phyloP scores from a whole-genome alignment of 306 rosid species.

The Vigna nakashimae region DNA sequence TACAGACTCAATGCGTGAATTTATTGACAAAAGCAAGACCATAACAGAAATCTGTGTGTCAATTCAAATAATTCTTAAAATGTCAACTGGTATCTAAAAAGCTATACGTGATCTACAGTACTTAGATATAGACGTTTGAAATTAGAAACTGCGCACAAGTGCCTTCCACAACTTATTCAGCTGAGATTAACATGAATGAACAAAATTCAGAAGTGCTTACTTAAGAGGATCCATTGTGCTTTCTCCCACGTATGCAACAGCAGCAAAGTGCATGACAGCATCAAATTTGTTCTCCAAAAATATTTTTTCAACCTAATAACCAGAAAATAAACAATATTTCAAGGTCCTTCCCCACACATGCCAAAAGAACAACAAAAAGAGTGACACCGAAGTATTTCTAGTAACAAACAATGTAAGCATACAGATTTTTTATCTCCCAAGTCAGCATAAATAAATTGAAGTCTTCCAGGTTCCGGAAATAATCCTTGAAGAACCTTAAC shows the following conservation, averaged over 20 bases:
- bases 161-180: slow-evolving; percentile 32
- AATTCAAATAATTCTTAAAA: background rate
- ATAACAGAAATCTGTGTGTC: slow-evolving; percentile 2
- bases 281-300: slow-evolving; percentile 89
- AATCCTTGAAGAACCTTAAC: slow-evolving; percentile 76
- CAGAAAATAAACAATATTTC: slow-evolving; percentile 52
- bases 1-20: background rate
- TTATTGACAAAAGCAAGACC: slow-evolving; percentile 9
- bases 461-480: slow-evolving; percentile 89
- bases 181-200: slow-evolving; percentile 34
- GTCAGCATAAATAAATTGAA: slow-evolving; percentile 94
- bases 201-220: slow-evolving; percentile 59
- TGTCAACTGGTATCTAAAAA: background rate
- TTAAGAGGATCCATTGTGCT: slow-evolving; percentile 91
- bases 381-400: slow-evolving; percentile 33
- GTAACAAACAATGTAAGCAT: slow-evolving; percentile 51
- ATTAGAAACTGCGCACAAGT: slow-evolving; percentile 28
- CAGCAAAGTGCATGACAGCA: slow-evolving; percentile 99
- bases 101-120: slow-evolving; percentile 9
- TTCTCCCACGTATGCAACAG: slow-evolving; percentile 99
- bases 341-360: background rate
- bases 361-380: background rate
- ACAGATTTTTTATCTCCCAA: slow-evolving; percentile 82
- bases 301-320: slow-evolving; percentile 81
- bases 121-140: slow-evolving; percentile 9